These are phyloP conservation scores for Brasilioporus rufonigricans DNA, from an alignment of 768 basidiomycete genomes.

Conservation along the genomic window DNA sequence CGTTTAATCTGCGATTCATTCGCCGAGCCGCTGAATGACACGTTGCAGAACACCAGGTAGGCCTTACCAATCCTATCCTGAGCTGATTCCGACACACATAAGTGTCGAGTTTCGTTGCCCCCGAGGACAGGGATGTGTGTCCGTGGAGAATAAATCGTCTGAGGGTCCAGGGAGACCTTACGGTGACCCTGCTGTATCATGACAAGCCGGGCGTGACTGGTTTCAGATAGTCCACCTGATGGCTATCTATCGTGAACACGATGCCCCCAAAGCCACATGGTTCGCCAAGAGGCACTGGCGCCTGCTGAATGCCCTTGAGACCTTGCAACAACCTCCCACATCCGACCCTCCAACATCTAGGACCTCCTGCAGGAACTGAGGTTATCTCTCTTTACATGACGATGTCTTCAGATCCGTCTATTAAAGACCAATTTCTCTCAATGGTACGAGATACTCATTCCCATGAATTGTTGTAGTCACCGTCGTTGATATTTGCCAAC, in stretches of 20 bases:
- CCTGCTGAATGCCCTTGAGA: neutral
- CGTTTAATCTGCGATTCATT: neutral
- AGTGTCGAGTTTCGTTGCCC: neutral
- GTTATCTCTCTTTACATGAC: neutral
- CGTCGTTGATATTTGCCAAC: neutral
- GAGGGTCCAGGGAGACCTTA: constrained; percentile 12
- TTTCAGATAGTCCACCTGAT: neutral
- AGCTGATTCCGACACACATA: neutral
- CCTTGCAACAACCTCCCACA: constrained; percentile 1
- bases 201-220: neutral
- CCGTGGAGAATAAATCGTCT: constrained; percentile 4
- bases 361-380: constrained; percentile 4
- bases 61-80: constrained; percentile 1
- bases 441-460: constrained; percentile 10
- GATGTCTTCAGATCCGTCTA: constrained; percentile 7
- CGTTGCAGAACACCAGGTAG: constrained; percentile 12
- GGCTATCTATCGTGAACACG: constrained; percentile 11
- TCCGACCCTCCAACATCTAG: constrained; percentile 7
- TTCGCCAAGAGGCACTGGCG: constrained; percentile 21
- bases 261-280: constrained; percentile 18
- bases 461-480: neutral
- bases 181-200: constrained; percentile 8
- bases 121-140: neutral
- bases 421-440: neutral
- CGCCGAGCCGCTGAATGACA: constrained; percentile 10